Base-by-base conservation (phyloP, 108 stramenopile genomes). In the Fistulifera solaris region DNA sequence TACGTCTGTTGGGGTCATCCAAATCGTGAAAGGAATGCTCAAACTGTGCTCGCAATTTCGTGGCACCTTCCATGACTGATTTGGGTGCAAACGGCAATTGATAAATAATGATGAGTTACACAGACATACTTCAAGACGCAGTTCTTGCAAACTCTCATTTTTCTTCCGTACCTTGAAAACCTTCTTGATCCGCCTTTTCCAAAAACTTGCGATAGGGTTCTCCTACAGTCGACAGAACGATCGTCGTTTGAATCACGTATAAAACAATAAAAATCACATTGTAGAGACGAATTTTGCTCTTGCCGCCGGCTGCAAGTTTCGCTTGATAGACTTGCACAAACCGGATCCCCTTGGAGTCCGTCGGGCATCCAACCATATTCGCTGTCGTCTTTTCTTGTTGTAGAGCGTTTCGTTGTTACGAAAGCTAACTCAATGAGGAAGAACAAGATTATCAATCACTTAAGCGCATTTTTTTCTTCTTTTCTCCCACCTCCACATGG, bases 111-210 rank as follows among this genome's bases (percentile, higher is more conserved):
- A 12, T 27, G n/a, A 22, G 17, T 5, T 51, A 12, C 16, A 11
- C 21, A 6, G 14, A 40, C 11, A 13, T 40, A 14, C 40, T 40
- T 40, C 19, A 17, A 19, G 44, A 45, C 6, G 21, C 44, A 45
- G 21, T 6, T 3, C 3, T 4, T 45, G 3, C 21, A 17, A 11
- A 45, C 44, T 45, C 4, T 11, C 11, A 3, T 3, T 8, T 11
- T 45, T 45, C 4, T 17, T 11, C 7, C 44, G 48, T 38, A 80
- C 78, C 78, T 62, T 84, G 71, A 48, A 90, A 90, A 8, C 89
- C 89, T 63, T 90, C 89, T 12, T 82, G 71, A 44, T 90, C 89
- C n/a, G 83, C 89, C 78, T 86, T 90, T 71, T 77, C 82, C 24
- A 90, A 55, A 62, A 90, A 90, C 43, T 72, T 43, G 23, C 64